Conservation (phyloP, 2,329 filamentous ascomycete genomes). For the Curvularia hawaiiensis region DNA sequence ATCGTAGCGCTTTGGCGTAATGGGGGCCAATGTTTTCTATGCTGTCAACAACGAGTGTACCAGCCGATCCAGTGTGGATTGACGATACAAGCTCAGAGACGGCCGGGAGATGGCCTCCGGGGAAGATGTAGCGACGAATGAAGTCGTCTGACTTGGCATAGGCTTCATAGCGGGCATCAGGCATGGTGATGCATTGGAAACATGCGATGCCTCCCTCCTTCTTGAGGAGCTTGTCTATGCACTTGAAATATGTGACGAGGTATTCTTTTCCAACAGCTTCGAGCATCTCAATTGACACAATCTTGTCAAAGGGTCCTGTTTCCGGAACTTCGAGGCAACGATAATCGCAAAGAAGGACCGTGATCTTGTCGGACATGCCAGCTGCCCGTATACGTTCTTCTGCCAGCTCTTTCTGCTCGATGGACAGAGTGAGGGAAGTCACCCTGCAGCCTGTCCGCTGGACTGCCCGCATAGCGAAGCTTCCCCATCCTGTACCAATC, state of each 20-base stretch:
- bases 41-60: slow-evolving; percentile 68
- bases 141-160: slow-evolving; percentile 74
- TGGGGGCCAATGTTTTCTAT: slow-evolving; percentile 77
- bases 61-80: slow-evolving; percentile 65
- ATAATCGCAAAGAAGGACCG: slow-evolving; percentile 73
- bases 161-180: slow-evolving; percentile 67
- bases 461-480: slow-evolving; percentile 73
- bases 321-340: slow-evolving; percentile 61
- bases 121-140: slow-evolving; percentile 79
- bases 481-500: slow-evolving; percentile 78
- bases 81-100: slow-evolving; percentile 68
- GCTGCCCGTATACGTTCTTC: slow-evolving; percentile 67
- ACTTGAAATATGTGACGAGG: slow-evolving; percentile 69
- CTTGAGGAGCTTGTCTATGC: slow-evolving; percentile 68
- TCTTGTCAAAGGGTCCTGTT: slow-evolving; percentile 65
- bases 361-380: slow-evolving; percentile 64
- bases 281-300: slow-evolving; percentile 78
- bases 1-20: slow-evolving; percentile 70
- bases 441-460: slow-evolving; percentile 69
- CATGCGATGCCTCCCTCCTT: slow-evolving; percentile 68
- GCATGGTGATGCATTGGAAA: slow-evolving; percentile 81
- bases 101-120: slow-evolving; percentile 74
- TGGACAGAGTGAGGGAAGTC: slow-evolving; percentile 70
- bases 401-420: slow-evolving; percentile 71
- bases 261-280: slow-evolving; percentile 74